Evolutionary conservation across 2,329 filamentous ascomycete genomes (phyloP), one percentile per base, ranked within the genome.

Genomic region (Clarireedia paspali): DNA sequence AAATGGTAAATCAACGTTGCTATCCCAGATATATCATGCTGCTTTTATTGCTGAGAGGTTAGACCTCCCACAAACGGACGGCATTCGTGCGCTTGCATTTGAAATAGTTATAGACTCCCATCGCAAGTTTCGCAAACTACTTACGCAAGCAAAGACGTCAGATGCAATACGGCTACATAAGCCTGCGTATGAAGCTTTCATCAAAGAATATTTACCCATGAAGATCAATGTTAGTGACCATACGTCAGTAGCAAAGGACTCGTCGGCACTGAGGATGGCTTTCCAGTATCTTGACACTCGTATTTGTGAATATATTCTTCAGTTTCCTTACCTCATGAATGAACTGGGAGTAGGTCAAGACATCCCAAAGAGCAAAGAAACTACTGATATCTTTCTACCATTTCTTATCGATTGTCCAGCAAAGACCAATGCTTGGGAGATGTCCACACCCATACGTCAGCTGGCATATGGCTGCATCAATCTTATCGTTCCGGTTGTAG

Each of bases 331-430:
- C 50, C 26, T 66, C 42, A 61, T 50, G 36, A 46, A n/a, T 47
- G 59, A 34, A 57, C 64, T 60, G 55, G 64, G 49, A 55, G 71
- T 26, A 20, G 20, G 17, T 6, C 50, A 42, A 9, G 42, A 23
- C 15, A 26, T 14, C 17, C 34, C 42, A 39, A 40, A 17, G 10
- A 44, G 23, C 23, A 12, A 23, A 20, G 49, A 58, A 2, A 39
- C 62, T 5, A 42, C 52, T 17, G 63, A 76, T 42, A 75, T 89
- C 12, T 91, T 86, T 66, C 74, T 91, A 0, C 84, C 85, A 0
- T 75, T 85, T 23, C 68, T 90, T 0, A 71, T 83, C 9, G 83
- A 86, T 60, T 77, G 76, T 56, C 76, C 77, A 17, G 65, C 68
- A n/a, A 75, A 77, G 30, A 75, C 75, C 45, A 83, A 76, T 62